Percentiles rank a stretch among this genome's conserved stretches.
phyloP scores from a whole-genome alignment of 306 rosid species.

The Dryas alaskensis region DNA sequence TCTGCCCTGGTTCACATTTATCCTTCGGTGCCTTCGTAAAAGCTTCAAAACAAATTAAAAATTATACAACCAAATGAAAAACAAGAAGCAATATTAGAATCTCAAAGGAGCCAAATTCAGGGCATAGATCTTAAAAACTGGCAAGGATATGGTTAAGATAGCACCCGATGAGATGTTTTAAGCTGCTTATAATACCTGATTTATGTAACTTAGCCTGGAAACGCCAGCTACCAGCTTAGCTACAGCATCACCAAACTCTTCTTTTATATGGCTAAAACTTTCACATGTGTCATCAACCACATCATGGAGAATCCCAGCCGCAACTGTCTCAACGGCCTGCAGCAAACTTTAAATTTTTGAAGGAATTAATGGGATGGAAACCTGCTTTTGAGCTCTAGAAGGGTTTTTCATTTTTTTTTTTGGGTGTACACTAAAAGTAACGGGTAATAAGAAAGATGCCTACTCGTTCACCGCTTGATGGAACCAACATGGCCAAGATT shows the following conservation, averaged over 20 bases:
- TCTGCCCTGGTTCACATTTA: conserved; percentile 58
- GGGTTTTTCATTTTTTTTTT: no score
- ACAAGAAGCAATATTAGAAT: no score
- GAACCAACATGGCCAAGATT: conserved; percentile 89
- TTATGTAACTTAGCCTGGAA: conserved; percentile 83
- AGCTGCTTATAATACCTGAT: conserved; percentile 63
- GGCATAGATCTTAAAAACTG: no score
- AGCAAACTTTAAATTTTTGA: conserved; percentile 27
- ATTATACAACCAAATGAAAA: no score
- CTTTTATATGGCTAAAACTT: conserved; percentile 62
- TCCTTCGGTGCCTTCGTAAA: conserved; percentile 79
- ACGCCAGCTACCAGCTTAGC: conserved; percentile 86
- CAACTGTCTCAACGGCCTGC: conserved; percentile 92
- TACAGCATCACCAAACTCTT: conserved; percentile 82
- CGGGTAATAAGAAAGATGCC: conserved; percentile 23
- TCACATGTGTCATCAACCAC: conserved; percentile 82
- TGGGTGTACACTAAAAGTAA: not conserved
- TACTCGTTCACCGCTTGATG: conserved; percentile 81
- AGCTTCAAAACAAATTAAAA: conserved; percentile 51
- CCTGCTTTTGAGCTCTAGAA: not conserved
- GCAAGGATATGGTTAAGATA: no score
- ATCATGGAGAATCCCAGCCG: conserved; percentile 95
- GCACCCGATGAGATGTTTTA: not conserved
- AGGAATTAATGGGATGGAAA: conserved; percentile 1
- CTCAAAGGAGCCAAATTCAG: no score